Evolutionary conservation across 768 basidiomycete genomes (phyloP).

Genomic region (Pulveroboletus frians): DNA sequence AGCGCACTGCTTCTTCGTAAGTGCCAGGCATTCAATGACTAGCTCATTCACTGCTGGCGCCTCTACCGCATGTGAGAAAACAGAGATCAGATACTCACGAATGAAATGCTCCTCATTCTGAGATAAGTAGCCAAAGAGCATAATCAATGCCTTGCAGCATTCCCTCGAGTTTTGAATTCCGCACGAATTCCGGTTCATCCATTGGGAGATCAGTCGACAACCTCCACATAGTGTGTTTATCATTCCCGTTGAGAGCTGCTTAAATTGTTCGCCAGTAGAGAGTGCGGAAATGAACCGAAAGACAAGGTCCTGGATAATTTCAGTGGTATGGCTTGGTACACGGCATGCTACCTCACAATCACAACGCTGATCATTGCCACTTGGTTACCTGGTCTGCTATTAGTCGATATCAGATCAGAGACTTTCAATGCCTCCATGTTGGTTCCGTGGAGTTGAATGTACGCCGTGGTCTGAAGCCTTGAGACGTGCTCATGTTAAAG

Average conservation of each 20-base stretch:
- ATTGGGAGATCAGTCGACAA: conserved; percentile 20
- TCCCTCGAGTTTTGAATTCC: conserved; percentile 27
- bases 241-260: conserved; percentile 15
- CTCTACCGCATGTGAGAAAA: not conserved
- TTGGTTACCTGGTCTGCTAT: not conserved
- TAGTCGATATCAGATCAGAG: not conserved
- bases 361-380: conserved; percentile 23
- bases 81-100: conserved; percentile 12
- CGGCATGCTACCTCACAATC: conserved; percentile 17
- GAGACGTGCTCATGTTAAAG: not conserved
- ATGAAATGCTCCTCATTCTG: conserved; percentile 15
- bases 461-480: conserved; percentile 43
- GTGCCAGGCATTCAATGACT: conserved; percentile 18
- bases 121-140: conserved; percentile 23
- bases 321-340: not conserved
- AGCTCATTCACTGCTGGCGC: conserved; percentile 14
- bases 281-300: conserved; percentile 22
- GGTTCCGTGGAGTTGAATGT: conserved; percentile 41
- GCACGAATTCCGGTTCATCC: conserved; percentile 18
- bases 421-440: not conserved
- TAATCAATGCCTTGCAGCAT: conserved; percentile 27
- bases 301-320: conserved; percentile 16
- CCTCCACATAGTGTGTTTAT: conserved; percentile 15
- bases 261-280: conserved; percentile 8
- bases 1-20: conserved; percentile 7